Base-by-base conservation (phyloP, 192 early-diverging fungal species). In the Neocallimastix lanati region DNA sequence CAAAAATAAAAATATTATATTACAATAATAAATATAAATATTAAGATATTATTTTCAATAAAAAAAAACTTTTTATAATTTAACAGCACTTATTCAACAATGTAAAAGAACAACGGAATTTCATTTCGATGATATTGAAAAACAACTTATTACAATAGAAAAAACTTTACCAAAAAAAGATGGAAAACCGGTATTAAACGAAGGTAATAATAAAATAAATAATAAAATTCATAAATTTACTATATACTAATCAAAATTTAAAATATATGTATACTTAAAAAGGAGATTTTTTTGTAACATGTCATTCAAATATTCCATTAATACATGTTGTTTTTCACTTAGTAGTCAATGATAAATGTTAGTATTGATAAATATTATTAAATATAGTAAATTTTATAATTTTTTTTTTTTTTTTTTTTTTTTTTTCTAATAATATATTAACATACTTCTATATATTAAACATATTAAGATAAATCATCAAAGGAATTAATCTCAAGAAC, bases 301-400 rank as follows among this genome's bases (percentile, higher is more conserved):
- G 86, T 33, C 93, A 94, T 82, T 92, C 92, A 28, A 93, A 94
- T 80, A 38, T 94, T 29, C 92, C 92, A 13, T 81, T 90, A 77
- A 83, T 88, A 29, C 92, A 94, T 79, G 86, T 92, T 4, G 89
- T 92, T 35, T 94, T 93, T 82, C 93, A 93, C 77, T 82, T 94
- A 76, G 85, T 94, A 76, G 86, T 92, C 77, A 86, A 86, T 29
- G 86, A 85, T 28, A 84, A 86, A 76, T 83, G 91, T 90, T 80
- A 50, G 80, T 84, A n/a, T 6, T 33, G 11, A 33, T 33, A 33
- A n/a, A n/a, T n/a, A n/a, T n/a, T n/a, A n/a, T n/a, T n/a, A n/a
- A n/a, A n/a, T n/a, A n/a, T n/a, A n/a, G n/a, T n/a, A n/a, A n/a
- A n/a, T n/a, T n/a, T n/a, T n/a, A n/a, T n/a, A n/a, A n/a, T n/a